Evolutionary conservation across 208 protist species (phyloP).

Genomic region (Leishmania major): DNA sequence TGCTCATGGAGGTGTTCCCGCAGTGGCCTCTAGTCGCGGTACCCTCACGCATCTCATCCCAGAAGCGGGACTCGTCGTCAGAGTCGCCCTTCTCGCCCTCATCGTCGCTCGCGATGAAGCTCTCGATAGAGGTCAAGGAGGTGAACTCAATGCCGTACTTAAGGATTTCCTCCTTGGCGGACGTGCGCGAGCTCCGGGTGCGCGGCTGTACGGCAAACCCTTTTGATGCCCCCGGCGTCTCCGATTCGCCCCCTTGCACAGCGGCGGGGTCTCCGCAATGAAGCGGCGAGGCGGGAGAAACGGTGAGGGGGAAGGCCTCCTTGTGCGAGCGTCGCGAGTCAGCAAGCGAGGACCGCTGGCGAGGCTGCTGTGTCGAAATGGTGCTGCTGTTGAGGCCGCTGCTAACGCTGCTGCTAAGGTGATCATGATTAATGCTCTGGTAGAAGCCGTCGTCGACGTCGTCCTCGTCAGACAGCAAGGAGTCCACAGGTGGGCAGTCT

Average conservation of each 20-base stretch:
- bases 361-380: slow-evolving; percentile 1
- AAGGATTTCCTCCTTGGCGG: slow-evolving; percentile 20
- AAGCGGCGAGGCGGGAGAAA: slow-evolving; percentile 1
- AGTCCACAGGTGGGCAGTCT: slow-evolving; percentile 21
- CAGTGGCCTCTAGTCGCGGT: background rate
- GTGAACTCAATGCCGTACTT: slow-evolving; percentile 23
- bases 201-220: background rate
- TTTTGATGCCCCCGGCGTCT: background rate
- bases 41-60: slow-evolving; percentile 4
- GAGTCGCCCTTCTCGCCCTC: background rate
- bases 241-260: background rate
- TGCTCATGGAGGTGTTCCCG: background rate
- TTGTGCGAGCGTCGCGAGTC: background rate
- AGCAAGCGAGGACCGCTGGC: background rate
- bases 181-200: background rate
- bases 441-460: slow-evolving; percentile 38
- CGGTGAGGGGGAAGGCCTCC: background rate
- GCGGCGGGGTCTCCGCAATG: background rate
- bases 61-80: background rate
- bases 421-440: slow-evolving; percentile 9
- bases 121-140: slow-evolving; percentile 30
- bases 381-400: slow-evolving; percentile 3
- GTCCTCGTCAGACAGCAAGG: slow-evolving; percentile 31
- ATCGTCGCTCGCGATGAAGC: slow-evolving; percentile 14
- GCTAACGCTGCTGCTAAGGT: slow-evolving; percentile 11